Conservation (phyloP, 1,139 yeast species). For the Saccharomycopsis crataegensis region DNA sequence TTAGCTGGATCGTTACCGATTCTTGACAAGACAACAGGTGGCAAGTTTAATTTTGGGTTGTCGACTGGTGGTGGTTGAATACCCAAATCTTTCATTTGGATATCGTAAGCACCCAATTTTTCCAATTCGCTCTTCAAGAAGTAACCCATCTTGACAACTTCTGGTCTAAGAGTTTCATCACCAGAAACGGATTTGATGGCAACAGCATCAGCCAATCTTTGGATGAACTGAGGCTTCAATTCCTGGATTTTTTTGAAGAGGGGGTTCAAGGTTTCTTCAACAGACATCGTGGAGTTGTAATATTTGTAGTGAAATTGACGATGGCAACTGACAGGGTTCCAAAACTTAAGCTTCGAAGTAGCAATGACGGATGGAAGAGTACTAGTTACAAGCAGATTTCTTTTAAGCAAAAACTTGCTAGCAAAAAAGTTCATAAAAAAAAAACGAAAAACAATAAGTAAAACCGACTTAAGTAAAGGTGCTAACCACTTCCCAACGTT, state of each 20-base stretch:
- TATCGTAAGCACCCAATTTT: slow-evolving; percentile 69
- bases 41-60: slow-evolving; percentile 60
- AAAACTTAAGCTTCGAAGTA: neutral
- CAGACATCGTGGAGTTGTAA: slow-evolving; percentile 14
- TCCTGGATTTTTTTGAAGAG: slow-evolving; percentile 57
- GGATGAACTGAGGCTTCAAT: slow-evolving; percentile 60
- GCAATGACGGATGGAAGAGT: no score
- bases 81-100: slow-evolving; percentile 77
- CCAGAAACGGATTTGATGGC: slow-evolving; percentile 93
- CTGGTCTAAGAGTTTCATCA: slow-evolving; percentile 79
- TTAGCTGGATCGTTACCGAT: slow-evolving; percentile 73
- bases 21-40: slow-evolving; percentile 88
- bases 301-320: neutral
- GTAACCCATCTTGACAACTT: slow-evolving; percentile 79
- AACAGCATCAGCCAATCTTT: slow-evolving; percentile 70
- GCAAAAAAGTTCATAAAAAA: no score
- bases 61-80: slow-evolving; percentile 80
- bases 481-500: neutral
- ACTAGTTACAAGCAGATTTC: no score
- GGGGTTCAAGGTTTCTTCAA: slow-evolving; percentile 23
- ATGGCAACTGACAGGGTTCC: neutral
- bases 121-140: slow-evolving; percentile 66
- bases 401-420: no score
- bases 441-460: no score
- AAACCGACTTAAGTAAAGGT: no score